Base-by-base conservation (phyloP, 108 stramenopile genomes). In the Nitzschia putrida region DNA sequence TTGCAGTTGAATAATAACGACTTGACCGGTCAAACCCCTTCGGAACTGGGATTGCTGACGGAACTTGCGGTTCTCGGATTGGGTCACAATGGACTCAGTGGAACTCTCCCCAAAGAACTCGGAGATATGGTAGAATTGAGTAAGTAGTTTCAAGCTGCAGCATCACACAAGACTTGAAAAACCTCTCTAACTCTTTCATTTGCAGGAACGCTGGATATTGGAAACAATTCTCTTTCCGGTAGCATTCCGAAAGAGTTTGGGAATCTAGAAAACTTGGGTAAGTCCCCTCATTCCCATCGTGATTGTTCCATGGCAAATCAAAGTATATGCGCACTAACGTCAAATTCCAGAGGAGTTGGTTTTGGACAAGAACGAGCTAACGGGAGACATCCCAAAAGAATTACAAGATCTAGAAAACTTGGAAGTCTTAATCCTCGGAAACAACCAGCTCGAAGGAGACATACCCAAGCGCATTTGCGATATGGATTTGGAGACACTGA, bases 1-100 rank as follows among this genome's bases (percentile, higher is more conserved):
- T 45, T 68, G 56, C 40, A 26, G 0, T 26, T 68, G 68, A 68
- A 11, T 54, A 38, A 44, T 21, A 68, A 68, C 44, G 12, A n/a
- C 18, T 6, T 71, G 1, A 73, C 68, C 8, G 82, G 82, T 24
- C 41, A 42, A 13, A 52, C 80, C 20, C 79, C 82, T 0, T 42
- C 25, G 20, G 59, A 66, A 29, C 22, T 73, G 5, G 57, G 47
- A 10, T 38, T 66, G 37, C 18, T 61, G 57, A 41, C 22, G n/a
- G 44, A 74, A 65, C 52, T 80, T 34, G 29, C 29, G 29, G 29
- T 34, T 34, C 29, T 34, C 4, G 29, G 29, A 34, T 3, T 34
- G 29, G 29, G 29, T 4, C 1, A 4, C 29, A 34, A 34, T 34
- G 4, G 29, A 4, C 29, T 34, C 29, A 34, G 4, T 4, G 29